phyloP scores from a whole-genome alignment of 1,284 basidiomycete genomes.

The Phaffia rhodozyma region DNA sequence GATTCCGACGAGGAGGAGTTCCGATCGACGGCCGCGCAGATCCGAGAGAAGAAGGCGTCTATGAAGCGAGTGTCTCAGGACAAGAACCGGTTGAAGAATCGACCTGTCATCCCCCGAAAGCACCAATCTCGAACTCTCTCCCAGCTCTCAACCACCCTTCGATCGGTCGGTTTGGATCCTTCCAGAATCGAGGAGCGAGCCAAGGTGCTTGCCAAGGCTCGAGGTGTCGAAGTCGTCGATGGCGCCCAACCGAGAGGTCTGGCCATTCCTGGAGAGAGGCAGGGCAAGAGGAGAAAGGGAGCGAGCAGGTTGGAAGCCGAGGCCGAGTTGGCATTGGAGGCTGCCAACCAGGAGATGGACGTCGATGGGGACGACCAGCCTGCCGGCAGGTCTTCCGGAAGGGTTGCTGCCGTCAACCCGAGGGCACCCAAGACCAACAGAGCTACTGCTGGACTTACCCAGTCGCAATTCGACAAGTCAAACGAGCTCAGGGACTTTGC shows the following conservation, averaged over 20 bases:
- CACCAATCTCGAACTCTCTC: slow-evolving; percentile 73
- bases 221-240: slow-evolving; percentile 41
- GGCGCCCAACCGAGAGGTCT: slow-evolving; percentile 9
- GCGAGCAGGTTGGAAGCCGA: slow-evolving; percentile 37
- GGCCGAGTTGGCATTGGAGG: slow-evolving; percentile 46
- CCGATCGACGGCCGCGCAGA: slow-evolving; percentile 57
- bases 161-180: slow-evolving; percentile 78
- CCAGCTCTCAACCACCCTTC: slow-evolving; percentile 70
- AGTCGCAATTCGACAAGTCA: slow-evolving; percentile 60
- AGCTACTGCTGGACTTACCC: slow-evolving; percentile 9
- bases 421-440: slow-evolving; percentile 13
- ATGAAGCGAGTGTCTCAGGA: slow-evolving; percentile 68
- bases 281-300: slow-evolving; percentile 51
- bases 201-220: slow-evolving; percentile 63
- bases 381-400: slow-evolving; percentile 27
- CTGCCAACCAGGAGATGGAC: slow-evolving; percentile 26
- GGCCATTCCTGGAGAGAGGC: slow-evolving; percentile 15
- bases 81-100: slow-evolving; percentile 82
- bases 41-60: slow-evolving; percentile 46
- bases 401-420: not conserved
- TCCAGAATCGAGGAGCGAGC: slow-evolving; percentile 79
- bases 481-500: slow-evolving; percentile 67
- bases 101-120: slow-evolving; percentile 71
- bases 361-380: slow-evolving; percentile 39
- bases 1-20: slow-evolving; percentile 81